Evolutionary conservation across 148 eudicot species (phyloP), one percentile per base, ranked within the genome.

Genomic region (Amaranthus cruentus): DNA sequence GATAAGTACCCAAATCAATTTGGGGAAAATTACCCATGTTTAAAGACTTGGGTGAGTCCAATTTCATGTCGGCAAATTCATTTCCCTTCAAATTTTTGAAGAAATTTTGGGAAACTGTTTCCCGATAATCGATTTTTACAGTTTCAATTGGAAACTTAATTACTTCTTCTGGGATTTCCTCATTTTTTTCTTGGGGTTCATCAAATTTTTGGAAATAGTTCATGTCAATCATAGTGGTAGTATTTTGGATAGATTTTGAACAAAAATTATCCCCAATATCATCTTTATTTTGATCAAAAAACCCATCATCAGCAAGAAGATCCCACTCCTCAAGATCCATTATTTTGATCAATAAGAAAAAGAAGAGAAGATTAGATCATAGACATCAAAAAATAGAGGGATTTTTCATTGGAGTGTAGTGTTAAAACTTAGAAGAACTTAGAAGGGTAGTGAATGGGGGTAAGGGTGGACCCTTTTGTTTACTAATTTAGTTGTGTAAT

Each of bases 41-140:
- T 59, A 58, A 6, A 60, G 97, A 88, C 88, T 66, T 90, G 57
- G 97, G 93, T 52, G 91, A 90, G 68, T 90, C 98, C 86, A 88
- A 42, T 85, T 93, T 93, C 92, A 86, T 91, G 90, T 93, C 97
- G 88, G 80, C 95, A 75, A 88, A 91, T 87, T 93, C 89, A 77
- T 84, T 85, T 81, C 86, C 95, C 85, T 81, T 84, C 81, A 83
- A 72, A 74, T 89, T 93, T 83, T 91, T 93, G 92, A 93, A 93
- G 92, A 86, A 90, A 81, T 88, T 75, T 63, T 73, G 88, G n/a
- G 94, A 82, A 69, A 84, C 68, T 18, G 77, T 76, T 62, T 88
- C 96, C 53, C 80, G 86, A 74, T 73, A 62, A 42, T 81, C 84
- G 21, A 73, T 47, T 14, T 71, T 66, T 8, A 63, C 28, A 9